These are phyloP conservation scores for Trichoderma gamsii DNA, from an alignment of 495 filamentous ascomycete species.

Conservation along the genomic window DNA sequence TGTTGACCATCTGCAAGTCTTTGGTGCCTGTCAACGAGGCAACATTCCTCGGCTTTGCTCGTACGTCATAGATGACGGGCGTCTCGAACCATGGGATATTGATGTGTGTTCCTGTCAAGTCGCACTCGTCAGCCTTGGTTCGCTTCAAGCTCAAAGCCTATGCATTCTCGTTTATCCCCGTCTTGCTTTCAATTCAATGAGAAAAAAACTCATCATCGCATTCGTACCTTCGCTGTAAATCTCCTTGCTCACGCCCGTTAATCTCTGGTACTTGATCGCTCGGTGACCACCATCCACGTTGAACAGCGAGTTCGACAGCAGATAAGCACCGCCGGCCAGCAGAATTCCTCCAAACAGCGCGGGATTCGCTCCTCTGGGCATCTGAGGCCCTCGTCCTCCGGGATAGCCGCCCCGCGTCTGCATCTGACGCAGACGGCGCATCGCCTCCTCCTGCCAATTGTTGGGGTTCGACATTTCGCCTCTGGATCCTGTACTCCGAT, in stretches of 20 bases:
- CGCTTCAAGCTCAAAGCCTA: background rate
- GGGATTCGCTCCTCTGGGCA: constrained; percentile 25
- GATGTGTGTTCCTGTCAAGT: constrained; percentile 73
- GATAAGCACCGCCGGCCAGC: constrained; percentile 57
- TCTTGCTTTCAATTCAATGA: too few species aligned
- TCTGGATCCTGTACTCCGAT: background rate
- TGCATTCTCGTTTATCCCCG: background rate
- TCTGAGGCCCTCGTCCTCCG: constrained; percentile 34
- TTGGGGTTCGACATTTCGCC: constrained; percentile 12
- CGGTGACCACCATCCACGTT: constrained; percentile 99
- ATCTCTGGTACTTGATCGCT: constrained; percentile 94
- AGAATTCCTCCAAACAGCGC: constrained; percentile 37
- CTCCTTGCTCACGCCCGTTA: constrained; percentile 91
- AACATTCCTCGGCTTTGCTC: constrained; percentile 93
- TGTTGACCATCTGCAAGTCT: constrained; percentile 99
- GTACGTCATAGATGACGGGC: constrained; percentile 92
- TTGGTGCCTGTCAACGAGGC: constrained; percentile 97
- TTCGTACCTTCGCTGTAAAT: constrained; percentile 88
- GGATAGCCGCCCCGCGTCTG: constrained; percentile 23
- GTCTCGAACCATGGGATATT: constrained; percentile 96
- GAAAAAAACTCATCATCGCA: background rate
- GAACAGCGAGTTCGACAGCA: constrained; percentile 83
- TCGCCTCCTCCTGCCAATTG: constrained; percentile 16
- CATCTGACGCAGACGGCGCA: constrained; percentile 17
- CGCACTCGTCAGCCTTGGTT: background rate